phyloP scores from a whole-genome alignment of 495 filamentous ascomycete genomes.

The Sordaria brevicollis region DNA sequence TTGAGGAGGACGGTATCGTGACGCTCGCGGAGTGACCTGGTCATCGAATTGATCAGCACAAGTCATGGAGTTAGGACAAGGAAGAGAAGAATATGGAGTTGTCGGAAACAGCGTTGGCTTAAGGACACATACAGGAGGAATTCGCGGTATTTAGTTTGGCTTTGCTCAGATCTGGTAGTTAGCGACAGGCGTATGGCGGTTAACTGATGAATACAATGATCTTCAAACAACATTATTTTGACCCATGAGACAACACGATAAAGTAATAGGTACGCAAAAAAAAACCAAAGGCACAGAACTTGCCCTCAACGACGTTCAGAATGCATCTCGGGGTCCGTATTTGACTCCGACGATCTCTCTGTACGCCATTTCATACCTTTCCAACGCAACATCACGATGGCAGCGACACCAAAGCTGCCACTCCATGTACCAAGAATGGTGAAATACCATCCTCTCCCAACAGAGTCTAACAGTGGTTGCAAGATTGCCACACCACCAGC shows the following conservation, averaged over 20 bases:
- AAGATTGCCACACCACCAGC: constrained; percentile 10
- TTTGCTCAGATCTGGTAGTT: not conserved
- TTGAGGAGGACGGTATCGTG: not conserved
- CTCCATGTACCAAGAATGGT: constrained; percentile 6
- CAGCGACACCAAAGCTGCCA: not conserved
- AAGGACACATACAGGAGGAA: not conserved
- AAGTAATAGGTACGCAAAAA: too few species aligned
- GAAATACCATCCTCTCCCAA: constrained; percentile 16
- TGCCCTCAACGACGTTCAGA: too few species aligned
- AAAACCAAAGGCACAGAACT: too few species aligned
- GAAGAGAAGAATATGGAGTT: not conserved
- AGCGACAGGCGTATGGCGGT: not conserved
- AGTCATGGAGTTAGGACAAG: not conserved
- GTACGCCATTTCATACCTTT: too few species aligned
- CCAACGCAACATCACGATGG: too few species aligned
- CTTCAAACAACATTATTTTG: too few species aligned
- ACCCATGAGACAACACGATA: too few species aligned
- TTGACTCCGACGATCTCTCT: too few species aligned
- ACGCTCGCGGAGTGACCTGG: not conserved
- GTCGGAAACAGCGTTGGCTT: not conserved
- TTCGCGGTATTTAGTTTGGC: not conserved
- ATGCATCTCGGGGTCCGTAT: too few species aligned
- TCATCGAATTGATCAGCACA: not conserved
- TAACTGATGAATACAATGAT: not conserved
- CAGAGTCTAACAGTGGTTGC: constrained; percentile 10